These are phyloP conservation scores for Silybum marianum DNA, from an alignment of 129 eudicot species.

Conservation along the genomic window DNA sequence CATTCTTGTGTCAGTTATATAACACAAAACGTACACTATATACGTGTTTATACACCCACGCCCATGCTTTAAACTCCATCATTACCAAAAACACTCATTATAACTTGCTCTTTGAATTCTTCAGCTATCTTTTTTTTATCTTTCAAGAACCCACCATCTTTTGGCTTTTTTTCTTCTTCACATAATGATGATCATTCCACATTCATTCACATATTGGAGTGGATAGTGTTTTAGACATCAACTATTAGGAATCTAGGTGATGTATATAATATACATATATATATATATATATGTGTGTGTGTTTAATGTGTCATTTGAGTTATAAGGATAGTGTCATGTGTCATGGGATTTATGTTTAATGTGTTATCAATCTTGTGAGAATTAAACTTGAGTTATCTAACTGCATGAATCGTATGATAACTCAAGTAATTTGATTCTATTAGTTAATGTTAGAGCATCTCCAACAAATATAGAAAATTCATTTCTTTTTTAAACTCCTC, in stretches of 20 bases:
- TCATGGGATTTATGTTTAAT: background rate
- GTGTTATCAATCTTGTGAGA: too few species aligned
- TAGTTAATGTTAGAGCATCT: too few species aligned
- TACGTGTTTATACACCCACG: slow-evolving; percentile 27
- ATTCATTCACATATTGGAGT: slow-evolving; percentile 24
- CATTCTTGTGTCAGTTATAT: slow-evolving; percentile 64
- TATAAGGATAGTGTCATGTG: background rate
- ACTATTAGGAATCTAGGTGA: background rate
- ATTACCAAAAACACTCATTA: slow-evolving; percentile 40
- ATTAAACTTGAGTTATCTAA: too few species aligned
- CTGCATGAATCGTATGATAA: too few species aligned
- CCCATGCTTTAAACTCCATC: slow-evolving; percentile 40
- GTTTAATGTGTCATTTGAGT: too few species aligned
- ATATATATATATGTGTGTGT: too few species aligned
- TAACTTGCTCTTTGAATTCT: slow-evolving; percentile 24
- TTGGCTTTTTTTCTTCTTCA: slow-evolving; percentile 17
- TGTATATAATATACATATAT: slow-evolving; percentile 1
- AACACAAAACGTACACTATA: slow-evolving; percentile 17
- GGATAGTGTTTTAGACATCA: slow-evolving; percentile 6
- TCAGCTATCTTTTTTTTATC: slow-evolving; percentile 24
- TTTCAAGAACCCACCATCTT: slow-evolving; percentile 31
- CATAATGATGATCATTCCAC: slow-evolving; percentile 27
- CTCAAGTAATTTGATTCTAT: background rate
- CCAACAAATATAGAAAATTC: too few species aligned
- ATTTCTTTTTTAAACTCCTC: too few species aligned